Evolutionary conservation across 768 basidiomycete genomes (phyloP), one percentile per base, ranked within the genome.

Genomic region (Amyloporia xantha): DNA sequence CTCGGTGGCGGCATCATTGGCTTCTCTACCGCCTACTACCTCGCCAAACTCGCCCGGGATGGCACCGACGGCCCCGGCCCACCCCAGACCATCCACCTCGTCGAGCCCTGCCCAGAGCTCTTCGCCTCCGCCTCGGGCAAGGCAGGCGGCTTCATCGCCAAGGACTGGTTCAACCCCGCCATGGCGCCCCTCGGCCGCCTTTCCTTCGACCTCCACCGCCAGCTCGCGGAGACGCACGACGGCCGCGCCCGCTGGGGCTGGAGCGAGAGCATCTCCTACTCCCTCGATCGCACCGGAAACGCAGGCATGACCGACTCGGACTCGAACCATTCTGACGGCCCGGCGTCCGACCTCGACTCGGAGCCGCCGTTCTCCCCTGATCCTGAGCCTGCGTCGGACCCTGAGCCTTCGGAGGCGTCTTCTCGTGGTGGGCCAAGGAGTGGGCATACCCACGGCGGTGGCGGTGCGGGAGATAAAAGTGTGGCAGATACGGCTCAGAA

Each of bases 1-100:
- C 59, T 76, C 53, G 76, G 76, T 41, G 66, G 62, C 21, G 76
- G 76, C 27, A 74, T 77, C 56, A 67, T 75, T 47, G 74, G 75
- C 25, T 63, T 71, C 47, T 67, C 67, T 21, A 70, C 70, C 11
- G 73, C 74, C 6, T 72, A 72, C 64, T 69, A 69, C 58, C 61
- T 66, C 37, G 62, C 67, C 24, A 20, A 44, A 21, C 59, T 65
- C 45, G 52, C 66, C 1, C 46, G 44, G 55, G 7, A 54, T 46
- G 15, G 55, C 26, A 30, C 44, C 35, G 17, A 35, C 51, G 30
- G 35, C 49, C n/a, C 47, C 37, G 33, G 44, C 51, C 2, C 5
- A 42, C n/a, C 25, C n/a, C 62, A 60, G 54, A 41, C 44, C n/a
- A 70, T 75, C 53, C 70, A 70, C 46, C 59, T 75, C 53, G 57